Evolutionary conservation across 2,329 filamentous ascomycete species (phyloP).

Genomic region (Monosporascus sp.): DNA sequence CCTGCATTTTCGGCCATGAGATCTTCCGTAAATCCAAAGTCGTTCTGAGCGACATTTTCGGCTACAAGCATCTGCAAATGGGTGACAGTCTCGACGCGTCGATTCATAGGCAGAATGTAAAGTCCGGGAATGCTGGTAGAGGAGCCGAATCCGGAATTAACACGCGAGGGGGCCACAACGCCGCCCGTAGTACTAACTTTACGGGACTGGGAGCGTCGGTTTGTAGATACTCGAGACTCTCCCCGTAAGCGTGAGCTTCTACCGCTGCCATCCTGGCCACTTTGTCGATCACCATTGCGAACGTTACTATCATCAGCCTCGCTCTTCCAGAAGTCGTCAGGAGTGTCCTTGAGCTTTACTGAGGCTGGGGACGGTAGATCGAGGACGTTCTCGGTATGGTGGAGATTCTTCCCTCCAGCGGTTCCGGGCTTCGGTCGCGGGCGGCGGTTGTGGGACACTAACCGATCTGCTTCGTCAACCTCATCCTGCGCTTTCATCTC

Average conservation of each 20-base stretch:
- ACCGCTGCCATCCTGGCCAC: conserved; percentile 47
- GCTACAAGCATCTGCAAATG: conserved; percentile 86
- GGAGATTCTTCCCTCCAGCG: conserved; percentile 80
- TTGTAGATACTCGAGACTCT: conserved; percentile 47
- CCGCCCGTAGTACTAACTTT: conserved; percentile 44
- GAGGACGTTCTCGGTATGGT: conserved; percentile 88
- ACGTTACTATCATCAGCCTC: conserved; percentile 60
- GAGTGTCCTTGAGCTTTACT: conserved; percentile 32
- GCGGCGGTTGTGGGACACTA: conserved; percentile 82
- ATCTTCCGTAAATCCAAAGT: conserved; percentile 81
- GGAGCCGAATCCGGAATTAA: conserved; percentile 40
- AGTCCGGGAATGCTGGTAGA: conserved; percentile 35
- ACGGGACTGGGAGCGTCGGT: conserved; percentile 50
- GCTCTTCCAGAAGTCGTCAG: conserved; percentile 65
- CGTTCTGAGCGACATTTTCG: conserved; percentile 83
- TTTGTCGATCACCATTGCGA: conserved; percentile 41
- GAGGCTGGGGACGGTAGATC: conserved; percentile 45
- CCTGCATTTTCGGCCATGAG: conserved; percentile 91
- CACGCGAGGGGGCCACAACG: conserved; percentile 37
- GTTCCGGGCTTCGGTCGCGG: conserved; percentile 61
- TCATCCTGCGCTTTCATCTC: conserved; percentile 86
- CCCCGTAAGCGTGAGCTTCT: conserved; percentile 45
- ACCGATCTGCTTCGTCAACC: conserved; percentile 81
- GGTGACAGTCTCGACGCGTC: conserved; percentile 58
- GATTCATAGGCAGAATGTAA: conserved; percentile 50